Evolutionary conservation across 164 flowering plant genomes (phyloP).

Genomic region (Echeveria elegans): DNA sequence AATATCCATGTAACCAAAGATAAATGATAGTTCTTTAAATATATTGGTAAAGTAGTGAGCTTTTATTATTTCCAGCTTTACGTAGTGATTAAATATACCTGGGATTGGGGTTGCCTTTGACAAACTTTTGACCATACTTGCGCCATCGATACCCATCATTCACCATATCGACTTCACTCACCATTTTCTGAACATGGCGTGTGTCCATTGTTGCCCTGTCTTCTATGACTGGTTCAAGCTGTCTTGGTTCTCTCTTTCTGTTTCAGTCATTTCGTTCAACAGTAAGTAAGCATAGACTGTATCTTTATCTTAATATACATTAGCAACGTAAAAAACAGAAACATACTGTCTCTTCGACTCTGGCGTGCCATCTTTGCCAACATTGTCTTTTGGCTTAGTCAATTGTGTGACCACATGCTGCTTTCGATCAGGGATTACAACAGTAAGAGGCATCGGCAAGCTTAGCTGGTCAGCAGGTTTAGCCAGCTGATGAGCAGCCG

Average conservation of each 20-base stretch:
- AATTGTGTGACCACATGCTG: conserved; percentile 15
- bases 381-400: conserved; percentile 25
- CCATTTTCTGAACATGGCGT: conserved; percentile 40
- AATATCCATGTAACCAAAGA: neutral
- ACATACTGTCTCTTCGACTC: conserved; percentile 44
- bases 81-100: conserved; percentile 28
- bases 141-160: conserved; percentile 72
- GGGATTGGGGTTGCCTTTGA: conserved; percentile 57
- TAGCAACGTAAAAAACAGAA: neutral
- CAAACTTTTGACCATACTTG: conserved; percentile 62
- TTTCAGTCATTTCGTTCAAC: conserved; percentile 1
- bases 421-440: conserved; percentile 22
- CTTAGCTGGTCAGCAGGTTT: conserved; percentile 19
- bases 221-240: conserved; percentile 12
- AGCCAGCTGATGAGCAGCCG: conserved; percentile 19
- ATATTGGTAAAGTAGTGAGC: neutral
- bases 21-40: neutral
- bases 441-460: conserved; percentile 14
- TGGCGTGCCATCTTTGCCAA: conserved; percentile 27
- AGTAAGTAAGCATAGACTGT: neutral
- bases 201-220: conserved; percentile 30
- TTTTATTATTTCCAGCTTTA: neutral
- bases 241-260: conserved; percentile 33
- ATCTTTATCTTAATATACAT: conserved; percentile 23
- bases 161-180: conserved; percentile 50